Evolutionary conservation across 148 eudicot species (phyloP).

Genomic region (Pouteria glomerata): DNA sequence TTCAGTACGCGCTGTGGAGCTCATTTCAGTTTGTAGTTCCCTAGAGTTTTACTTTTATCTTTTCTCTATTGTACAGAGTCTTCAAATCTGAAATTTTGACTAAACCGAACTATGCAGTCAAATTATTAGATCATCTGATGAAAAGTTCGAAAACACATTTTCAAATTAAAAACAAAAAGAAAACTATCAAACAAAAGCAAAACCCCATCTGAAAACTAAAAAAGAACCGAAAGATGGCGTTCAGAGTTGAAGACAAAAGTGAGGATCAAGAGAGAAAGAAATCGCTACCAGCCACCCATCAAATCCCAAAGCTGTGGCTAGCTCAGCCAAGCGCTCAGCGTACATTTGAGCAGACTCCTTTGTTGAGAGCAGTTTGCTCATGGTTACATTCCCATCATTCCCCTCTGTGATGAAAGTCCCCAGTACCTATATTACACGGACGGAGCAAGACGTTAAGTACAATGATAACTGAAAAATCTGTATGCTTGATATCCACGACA

Average conservation of each 20-base stretch:
- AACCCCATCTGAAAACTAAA: neutral
- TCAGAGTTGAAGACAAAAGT: neutral
- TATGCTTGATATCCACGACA: too few relatives aligned
- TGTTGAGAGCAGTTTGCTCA: slow-evolving; percentile 47
- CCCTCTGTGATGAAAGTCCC: slow-evolving; percentile 93
- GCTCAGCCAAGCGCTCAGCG: slow-evolving; percentile 82
- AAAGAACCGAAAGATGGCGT: neutral
- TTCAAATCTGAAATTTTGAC: neutral
- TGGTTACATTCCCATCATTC: slow-evolving; percentile 66
- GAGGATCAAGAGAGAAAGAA: slow-evolving; percentile 3
- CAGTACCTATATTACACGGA: too few relatives aligned
- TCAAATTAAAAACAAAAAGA: neutral
- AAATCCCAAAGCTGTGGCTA: slow-evolving; percentile 79
- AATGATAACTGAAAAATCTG: too few relatives aligned
- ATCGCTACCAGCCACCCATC: slow-evolving; percentile 96
- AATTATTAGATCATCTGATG: slow-evolving; percentile 6
- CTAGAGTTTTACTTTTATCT: neutral
- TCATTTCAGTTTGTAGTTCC: neutral
- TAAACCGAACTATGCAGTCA: neutral
- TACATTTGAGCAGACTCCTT: slow-evolving; percentile 67
- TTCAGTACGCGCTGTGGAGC: neutral
- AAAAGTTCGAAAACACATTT: neutral
- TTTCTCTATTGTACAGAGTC: neutral
- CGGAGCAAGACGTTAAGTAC: too few relatives aligned
- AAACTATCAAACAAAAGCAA: neutral